phyloP scores from a whole-genome alignment of 805 yeast species.

The Zygotorulaspora sp. region DNA sequence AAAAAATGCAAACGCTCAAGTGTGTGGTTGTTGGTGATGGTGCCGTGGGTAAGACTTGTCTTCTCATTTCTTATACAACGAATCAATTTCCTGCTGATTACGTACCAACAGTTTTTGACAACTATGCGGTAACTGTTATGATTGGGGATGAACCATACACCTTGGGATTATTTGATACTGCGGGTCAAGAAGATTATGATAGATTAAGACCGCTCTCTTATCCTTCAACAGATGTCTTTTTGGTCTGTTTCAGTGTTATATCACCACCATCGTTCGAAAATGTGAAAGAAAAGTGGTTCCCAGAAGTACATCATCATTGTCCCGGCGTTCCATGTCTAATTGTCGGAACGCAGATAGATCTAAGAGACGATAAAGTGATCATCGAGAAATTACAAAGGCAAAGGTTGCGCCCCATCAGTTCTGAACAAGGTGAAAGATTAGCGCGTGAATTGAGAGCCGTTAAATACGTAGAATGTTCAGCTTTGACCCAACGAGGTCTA shows the following conservation, averaged over 20 bases:
- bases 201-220: conserved; percentile 93
- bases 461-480: conserved; percentile 96
- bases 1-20: conserved; percentile 54
- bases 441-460: conserved; percentile 95
- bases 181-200: conserved; percentile 99
- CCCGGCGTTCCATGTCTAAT: conserved; percentile 97
- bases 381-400: conserved; percentile 87
- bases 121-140: conserved; percentile 90
- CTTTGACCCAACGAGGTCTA: conserved; percentile 92
- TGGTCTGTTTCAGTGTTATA: conserved; percentile 93
- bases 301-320: conserved; percentile 96
- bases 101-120: conserved; percentile 97
- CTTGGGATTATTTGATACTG: conserved; percentile 95
- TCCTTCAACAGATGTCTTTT: conserved; percentile 94
- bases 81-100: conserved; percentile 97
- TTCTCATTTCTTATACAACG: conserved; percentile 91
- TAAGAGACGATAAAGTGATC: conserved; percentile 88
- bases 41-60: conserved; percentile 98
- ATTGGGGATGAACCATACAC: conserved; percentile 98
- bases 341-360: conserved; percentile 95
- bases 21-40: conserved; percentile 99
- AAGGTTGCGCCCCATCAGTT: conserved; percentile 77
- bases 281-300: conserved; percentile 98
- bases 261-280: conserved; percentile 97
- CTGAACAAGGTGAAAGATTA: conserved; percentile 85